phyloP scores from a whole-genome alignment of 2,329 filamentous ascomycete species.

The Stemphylium vesicarium region DNA sequence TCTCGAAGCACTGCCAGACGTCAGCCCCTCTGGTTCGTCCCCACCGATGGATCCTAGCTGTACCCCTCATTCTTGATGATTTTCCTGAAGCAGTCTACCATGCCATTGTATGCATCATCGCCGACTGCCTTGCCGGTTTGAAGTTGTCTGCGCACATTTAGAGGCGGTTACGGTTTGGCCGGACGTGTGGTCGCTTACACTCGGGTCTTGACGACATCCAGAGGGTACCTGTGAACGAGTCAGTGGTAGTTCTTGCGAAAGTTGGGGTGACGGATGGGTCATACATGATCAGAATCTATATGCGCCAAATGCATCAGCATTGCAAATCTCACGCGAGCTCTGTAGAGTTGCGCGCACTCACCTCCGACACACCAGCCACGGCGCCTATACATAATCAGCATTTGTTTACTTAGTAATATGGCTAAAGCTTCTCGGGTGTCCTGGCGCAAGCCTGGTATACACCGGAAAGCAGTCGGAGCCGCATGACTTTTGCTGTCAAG shows the following conservation, averaged over 20 bases:
- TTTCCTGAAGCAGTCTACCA: constrained; percentile 97
- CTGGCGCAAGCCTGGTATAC: background rate
- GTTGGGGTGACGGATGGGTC: background rate
- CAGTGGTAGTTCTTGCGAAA: constrained; percentile 2
- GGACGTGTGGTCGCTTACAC: constrained; percentile 66
- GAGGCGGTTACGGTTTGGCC: constrained; percentile 12
- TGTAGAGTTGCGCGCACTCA: constrained; percentile 56
- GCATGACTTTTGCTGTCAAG: constrained; percentile 5
- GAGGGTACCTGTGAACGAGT: constrained; percentile 77
- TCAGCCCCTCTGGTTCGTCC: constrained; percentile 18
- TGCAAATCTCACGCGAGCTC: constrained; percentile 14
- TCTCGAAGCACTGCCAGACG: constrained; percentile 71
- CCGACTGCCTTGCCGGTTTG: constrained; percentile 77
- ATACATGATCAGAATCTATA: constrained; percentile 86
- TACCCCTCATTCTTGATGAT: constrained; percentile 96
- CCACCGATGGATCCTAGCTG: constrained; percentile 25
- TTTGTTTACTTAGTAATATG: constrained; percentile 15
- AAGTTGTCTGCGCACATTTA: constrained; percentile 70
- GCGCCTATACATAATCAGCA: constrained; percentile 65
- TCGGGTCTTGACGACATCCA: constrained; percentile 98
- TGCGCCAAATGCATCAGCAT: constrained; percentile 36
- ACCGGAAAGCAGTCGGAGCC: background rate
- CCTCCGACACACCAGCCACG: constrained; percentile 97
- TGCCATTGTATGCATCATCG: constrained; percentile 90
- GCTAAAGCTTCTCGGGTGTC: background rate